Conservation (phyloP, 805 yeast species). For the Candida maltosa region DNA sequence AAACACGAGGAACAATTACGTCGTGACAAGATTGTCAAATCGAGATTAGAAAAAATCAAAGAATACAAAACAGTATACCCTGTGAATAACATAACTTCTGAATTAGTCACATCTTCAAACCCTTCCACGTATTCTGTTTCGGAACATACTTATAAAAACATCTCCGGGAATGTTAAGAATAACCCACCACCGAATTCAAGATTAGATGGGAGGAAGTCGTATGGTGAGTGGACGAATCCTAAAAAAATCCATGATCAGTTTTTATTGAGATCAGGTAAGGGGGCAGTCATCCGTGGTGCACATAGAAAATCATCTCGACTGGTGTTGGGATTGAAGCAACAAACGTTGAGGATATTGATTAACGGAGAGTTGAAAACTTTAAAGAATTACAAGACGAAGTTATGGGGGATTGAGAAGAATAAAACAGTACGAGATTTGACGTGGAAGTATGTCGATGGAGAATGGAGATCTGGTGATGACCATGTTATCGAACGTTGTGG, state of each 20-base stretch:
- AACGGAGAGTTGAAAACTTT: conserved; percentile 56
- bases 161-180: conserved; percentile 34
- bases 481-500: conserved; percentile 64
- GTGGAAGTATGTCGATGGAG: conserved; percentile 56
- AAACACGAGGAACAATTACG: conserved; percentile 21
- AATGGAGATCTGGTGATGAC: conserved; percentile 78
- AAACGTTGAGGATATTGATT: conserved; percentile 63
- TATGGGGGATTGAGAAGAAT: conserved; percentile 88
- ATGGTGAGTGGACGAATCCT: conserved; percentile 31
- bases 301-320: conserved; percentile 54
- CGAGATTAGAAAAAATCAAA: conserved; percentile 37
- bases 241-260: conserved; percentile 12
- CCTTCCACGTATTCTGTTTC: conserved; percentile 28
- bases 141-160: conserved; percentile 28
- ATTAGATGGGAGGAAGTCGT: conserved; percentile 31
- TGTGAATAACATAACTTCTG: conserved; percentile 19
- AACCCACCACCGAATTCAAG: conserved; percentile 26
- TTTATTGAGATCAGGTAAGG: conserved; percentile 29
- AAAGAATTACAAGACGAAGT: conserved; percentile 66
- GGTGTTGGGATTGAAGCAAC: conserved; percentile 34
- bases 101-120: conserved; percentile 10
- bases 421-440: conserved; percentile 61
- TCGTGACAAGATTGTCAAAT: conserved; percentile 29
- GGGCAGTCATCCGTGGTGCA: conserved; percentile 55
- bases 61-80: conserved; percentile 33